Conservation (phyloP, 106 monocot genomes). For the Allium cepa region DNA sequence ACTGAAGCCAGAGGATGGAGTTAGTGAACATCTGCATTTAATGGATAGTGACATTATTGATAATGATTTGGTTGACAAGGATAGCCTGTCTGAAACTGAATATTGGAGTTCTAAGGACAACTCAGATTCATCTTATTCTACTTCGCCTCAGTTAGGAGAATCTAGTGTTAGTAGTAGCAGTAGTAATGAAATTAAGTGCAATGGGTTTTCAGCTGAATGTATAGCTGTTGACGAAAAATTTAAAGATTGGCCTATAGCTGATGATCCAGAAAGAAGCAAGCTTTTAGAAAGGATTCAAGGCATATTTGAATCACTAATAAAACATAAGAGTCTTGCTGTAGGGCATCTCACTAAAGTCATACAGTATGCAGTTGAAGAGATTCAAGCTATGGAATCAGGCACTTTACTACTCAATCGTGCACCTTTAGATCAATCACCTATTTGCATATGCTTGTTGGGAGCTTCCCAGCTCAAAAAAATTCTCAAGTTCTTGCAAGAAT, state of each 20-base stretch:
- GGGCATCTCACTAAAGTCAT: slow-evolving; percentile 72
- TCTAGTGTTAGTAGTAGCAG: slow-evolving; percentile 2
- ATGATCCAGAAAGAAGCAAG: slow-evolving; percentile 65
- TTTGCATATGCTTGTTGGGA: slow-evolving; percentile 68
- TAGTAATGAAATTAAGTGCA: slow-evolving; percentile 15
- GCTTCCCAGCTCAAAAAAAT: slow-evolving; percentile 58
- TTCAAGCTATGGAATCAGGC: slow-evolving; percentile 44
- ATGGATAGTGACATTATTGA: background rate
- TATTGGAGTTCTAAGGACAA: slow-evolving; percentile 29
- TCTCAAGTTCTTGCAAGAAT: slow-evolving; percentile 79
- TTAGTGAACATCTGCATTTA: background rate
- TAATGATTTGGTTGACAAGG: slow-evolving; percentile 23
- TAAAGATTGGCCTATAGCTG: slow-evolving; percentile 58
- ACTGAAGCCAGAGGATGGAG: slow-evolving; percentile 34
- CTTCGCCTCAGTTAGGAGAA: slow-evolving; percentile 18
- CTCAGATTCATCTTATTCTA: slow-evolving; percentile 17
- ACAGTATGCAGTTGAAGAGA: slow-evolving; percentile 68
- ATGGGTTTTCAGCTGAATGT: slow-evolving; percentile 17
- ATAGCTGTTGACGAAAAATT: slow-evolving; percentile 13
- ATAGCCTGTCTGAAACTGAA: slow-evolving; percentile 21
- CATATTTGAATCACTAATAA: slow-evolving; percentile 48
- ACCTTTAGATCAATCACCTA: slow-evolving; percentile 43
- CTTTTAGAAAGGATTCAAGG: slow-evolving; percentile 75
- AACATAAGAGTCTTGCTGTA: slow-evolving; percentile 59
- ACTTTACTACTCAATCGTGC: slow-evolving; percentile 36